Evolutionary conservation across 2,329 filamentous ascomycete species (phyloP), one percentile per base, ranked within the genome.

Genomic region (Fusarium austroafricanum): DNA sequence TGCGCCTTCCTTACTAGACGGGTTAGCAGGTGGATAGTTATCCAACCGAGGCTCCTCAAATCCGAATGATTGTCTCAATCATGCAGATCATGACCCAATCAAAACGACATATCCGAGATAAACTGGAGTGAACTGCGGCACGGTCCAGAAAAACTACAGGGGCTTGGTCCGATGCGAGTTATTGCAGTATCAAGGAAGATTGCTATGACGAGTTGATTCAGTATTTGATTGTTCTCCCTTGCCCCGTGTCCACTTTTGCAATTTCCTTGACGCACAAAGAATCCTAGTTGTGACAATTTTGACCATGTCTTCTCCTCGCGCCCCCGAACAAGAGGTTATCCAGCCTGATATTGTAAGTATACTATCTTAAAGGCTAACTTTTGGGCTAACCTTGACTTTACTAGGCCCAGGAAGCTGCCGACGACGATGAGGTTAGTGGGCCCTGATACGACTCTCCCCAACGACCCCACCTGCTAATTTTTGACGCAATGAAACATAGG

Each of bases 361-460:
- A 12, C 17, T 9, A 2, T 17, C 10, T 20, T n/a, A n/a, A 17
- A 10, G 10, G 10, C 29, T 14, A 26, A 5, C 14, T 9, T 4
- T 39, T 3, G 20, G 15, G 26, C 46, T 72, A 29, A 71, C 35
- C 9, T 35, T n/a, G 10, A 18, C 31, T 44, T 38, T 15, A 38
- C 17, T 31, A 71, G 69, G 33, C 54, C 18, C 51, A 69, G 35
- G 55, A 45, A 10, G 58, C 21, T 54, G 28, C 69, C 31, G 42
- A 55, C 4, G 63, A 71, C 4, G 67, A 72, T 54, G 70, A 72
- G 56, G 70, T 69, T 52, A 20, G 70, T 65, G 38, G 58, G 14
- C n/a, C 18, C 38, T 3, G 20, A 61, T 35, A 10, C 33, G 37
- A 45, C 28, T 42, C 29, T 31, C 15, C 12, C 17, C 23, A 21